Evolutionary conservation across 805 yeast genomes (phyloP).

Genomic region (Candida dajiaensis): DNA sequence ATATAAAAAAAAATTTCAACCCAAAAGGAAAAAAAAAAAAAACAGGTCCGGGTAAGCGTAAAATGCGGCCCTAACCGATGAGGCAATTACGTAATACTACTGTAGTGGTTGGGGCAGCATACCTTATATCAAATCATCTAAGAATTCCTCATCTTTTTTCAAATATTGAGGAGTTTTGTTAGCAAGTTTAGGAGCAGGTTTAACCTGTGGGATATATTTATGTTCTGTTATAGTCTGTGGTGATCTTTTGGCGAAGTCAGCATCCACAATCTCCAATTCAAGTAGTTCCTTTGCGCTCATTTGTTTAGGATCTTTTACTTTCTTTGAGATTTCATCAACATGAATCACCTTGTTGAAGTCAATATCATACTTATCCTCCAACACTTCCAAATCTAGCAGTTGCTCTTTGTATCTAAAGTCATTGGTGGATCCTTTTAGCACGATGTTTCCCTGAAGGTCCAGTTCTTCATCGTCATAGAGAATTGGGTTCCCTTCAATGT

Average conservation of each 20-base stretch:
- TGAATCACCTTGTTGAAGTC: conserved; percentile 5
- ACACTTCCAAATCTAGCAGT: conserved; percentile 12
- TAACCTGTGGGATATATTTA: neutral
- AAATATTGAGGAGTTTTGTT: conserved; percentile 16
- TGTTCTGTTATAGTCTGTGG: neutral
- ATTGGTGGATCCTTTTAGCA: conserved; percentile 14
- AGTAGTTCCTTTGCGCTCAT: conserved; percentile 11
- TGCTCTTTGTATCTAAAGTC: conserved; percentile 21
- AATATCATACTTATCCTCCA: conserved; percentile 14
- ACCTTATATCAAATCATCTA: conserved; percentile 17
- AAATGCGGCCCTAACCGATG: neutral
- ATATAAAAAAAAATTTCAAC: neutral
- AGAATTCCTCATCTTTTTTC: conserved; percentile 18
- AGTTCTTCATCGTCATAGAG: conserved; percentile 12
- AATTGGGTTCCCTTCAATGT: conserved; percentile 12
- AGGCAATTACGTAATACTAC: neutral
- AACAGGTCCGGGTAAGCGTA: neutral
- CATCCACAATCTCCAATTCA: conserved; percentile 5
- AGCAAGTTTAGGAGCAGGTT: neutral
- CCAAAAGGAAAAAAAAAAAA: neutral
- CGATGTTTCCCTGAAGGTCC: conserved; percentile 8
- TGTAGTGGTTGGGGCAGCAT: neutral
- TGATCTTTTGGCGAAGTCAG: conserved; percentile 4
- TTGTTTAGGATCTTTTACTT: conserved; percentile 1
- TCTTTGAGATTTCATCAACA: conserved; percentile 6